phyloP scores from a whole-genome alignment of 768 basidiomycete genomes.

The Psilocybe subaeruginosa region DNA sequence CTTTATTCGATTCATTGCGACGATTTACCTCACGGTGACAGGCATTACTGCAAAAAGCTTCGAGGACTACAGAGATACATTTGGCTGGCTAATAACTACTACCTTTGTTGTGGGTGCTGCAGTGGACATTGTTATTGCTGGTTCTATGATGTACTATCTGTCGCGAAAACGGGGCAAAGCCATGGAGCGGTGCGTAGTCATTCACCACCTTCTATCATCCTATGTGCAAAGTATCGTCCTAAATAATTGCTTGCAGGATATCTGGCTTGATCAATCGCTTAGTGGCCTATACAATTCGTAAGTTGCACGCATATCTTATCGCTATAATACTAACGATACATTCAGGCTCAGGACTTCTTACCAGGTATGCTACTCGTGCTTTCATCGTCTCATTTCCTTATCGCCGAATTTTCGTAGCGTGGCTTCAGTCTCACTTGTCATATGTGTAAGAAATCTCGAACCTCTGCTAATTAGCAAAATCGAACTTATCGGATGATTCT shows the following conservation, averaged over 20 bases:
- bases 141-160: constrained; percentile 34
- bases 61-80: constrained; percentile 22
- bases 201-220: background rate
- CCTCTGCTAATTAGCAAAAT: background rate
- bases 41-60: constrained; percentile 25
- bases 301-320: constrained; percentile 3
- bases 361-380: constrained; percentile 17
- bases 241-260: constrained; percentile 16
- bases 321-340: background rate
- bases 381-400: background rate
- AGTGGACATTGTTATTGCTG: constrained; percentile 34
- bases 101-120: constrained; percentile 30
- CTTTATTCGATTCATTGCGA: constrained; percentile 27
- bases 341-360: constrained; percentile 28
- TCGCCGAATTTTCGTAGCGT: constrained; percentile 7
- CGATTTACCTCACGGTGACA: constrained; percentile 27
- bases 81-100: constrained; percentile 34
- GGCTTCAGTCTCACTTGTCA: constrained; percentile 19
- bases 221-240: no score
- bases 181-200: constrained; percentile 19
- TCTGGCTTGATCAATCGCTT: constrained; percentile 29
- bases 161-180: constrained; percentile 19
- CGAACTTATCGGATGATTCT: background rate
- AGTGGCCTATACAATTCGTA: constrained; percentile 32
- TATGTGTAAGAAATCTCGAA: constrained; percentile 19